phyloP scores from a whole-genome alignment of 768 basidiomycete genomes.

The Leucocoprinus sp. region DNA sequence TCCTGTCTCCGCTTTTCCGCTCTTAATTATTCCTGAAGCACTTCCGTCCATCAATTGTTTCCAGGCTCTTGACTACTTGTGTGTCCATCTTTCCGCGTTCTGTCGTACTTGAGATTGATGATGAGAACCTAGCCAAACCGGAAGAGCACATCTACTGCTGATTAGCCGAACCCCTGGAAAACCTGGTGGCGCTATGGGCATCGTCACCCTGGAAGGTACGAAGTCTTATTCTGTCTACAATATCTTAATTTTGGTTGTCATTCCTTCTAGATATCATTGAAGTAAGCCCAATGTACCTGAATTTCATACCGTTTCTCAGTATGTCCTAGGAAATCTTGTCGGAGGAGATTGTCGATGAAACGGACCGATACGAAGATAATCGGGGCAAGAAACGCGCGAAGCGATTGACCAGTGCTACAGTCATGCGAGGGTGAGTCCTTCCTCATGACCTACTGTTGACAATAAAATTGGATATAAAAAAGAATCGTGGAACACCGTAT shows the following conservation, averaged over 20 bases:
- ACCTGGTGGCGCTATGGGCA: constrained; percentile 80
- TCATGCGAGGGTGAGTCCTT: constrained; percentile 65
- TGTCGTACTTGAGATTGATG: background rate
- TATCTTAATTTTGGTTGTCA: background rate
- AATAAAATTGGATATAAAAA: too few species aligned
- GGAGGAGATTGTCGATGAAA: constrained; percentile 95
- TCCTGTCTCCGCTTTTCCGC: constrained; percentile 64
- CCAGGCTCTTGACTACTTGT: constrained; percentile 93
- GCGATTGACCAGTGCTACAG: constrained; percentile 59
- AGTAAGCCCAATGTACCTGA: constrained; percentile 21
- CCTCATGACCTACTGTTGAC: background rate
- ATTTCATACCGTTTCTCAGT: constrained; percentile 13
- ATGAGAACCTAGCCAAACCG: constrained; percentile 64
- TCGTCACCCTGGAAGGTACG: constrained; percentile 80
- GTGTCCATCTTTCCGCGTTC: background rate
- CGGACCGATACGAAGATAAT: constrained; percentile 85
- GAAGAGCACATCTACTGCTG: constrained; percentile 85
- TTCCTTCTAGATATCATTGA: constrained; percentile 60
- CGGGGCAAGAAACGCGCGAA: constrained; percentile 68
- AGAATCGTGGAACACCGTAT: background rate
- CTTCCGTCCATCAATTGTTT: constrained; percentile 85
- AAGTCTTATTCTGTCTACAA: background rate
- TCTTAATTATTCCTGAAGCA: constrained; percentile 87
- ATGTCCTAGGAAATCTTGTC: constrained; percentile 75
- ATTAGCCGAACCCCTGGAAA: constrained; percentile 79